Percentiles rank a stretch among this genome's conserved stretches.
phyloP scores from a whole-genome alignment of 2,329 filamentous ascomycete species.

The Trichophyton mentagrophytes region DNA sequence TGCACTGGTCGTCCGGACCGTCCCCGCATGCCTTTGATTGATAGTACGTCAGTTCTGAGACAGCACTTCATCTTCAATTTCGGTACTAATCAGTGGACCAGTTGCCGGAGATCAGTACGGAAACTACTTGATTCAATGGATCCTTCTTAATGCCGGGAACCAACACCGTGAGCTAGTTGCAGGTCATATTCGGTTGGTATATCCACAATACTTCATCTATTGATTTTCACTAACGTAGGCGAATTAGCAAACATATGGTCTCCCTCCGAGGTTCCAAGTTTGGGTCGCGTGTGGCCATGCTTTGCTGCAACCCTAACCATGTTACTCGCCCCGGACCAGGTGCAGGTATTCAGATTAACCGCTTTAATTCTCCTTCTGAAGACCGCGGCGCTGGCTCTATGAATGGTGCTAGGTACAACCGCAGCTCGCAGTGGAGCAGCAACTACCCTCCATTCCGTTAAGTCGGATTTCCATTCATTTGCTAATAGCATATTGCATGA shows the following conservation, averaged over 20 bases:
- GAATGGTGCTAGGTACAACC: conserved; percentile 25
- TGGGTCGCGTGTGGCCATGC: conserved; percentile 94
- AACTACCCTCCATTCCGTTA: conserved; percentile 28
- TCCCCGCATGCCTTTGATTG: conserved; percentile 90
- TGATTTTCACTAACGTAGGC: conserved; percentile 8
- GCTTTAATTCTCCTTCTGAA: conserved; percentile 39
- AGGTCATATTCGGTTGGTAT: conserved; percentile 60
- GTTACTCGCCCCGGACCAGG: conserved; percentile 80
- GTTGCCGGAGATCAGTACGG: conserved; percentile 96
- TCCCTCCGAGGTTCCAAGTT: conserved; percentile 97
- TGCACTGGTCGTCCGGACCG: conserved; percentile 83
- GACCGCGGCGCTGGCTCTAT: conserved; percentile 26
- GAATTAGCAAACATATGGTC: conserved; percentile 80
- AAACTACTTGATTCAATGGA: conserved; percentile 96
- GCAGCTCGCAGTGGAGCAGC: conserved; percentile 24
- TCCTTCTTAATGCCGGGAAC: conserved; percentile 72
- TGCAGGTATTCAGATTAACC: conserved; percentile 52
- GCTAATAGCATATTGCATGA: not conserved
- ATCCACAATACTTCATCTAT: not conserved
- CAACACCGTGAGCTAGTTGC: conserved; percentile 91
- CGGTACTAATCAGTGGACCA: conserved; percentile 16
- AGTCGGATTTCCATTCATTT: conserved; percentile 5
- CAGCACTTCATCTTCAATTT: not conserved
- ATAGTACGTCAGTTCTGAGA: conserved; percentile 45
- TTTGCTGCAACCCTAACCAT: conserved; percentile 89